Conservation (phyloP, 768 basidiomycete species). For the Phylloporus rhodoxanthus region DNA sequence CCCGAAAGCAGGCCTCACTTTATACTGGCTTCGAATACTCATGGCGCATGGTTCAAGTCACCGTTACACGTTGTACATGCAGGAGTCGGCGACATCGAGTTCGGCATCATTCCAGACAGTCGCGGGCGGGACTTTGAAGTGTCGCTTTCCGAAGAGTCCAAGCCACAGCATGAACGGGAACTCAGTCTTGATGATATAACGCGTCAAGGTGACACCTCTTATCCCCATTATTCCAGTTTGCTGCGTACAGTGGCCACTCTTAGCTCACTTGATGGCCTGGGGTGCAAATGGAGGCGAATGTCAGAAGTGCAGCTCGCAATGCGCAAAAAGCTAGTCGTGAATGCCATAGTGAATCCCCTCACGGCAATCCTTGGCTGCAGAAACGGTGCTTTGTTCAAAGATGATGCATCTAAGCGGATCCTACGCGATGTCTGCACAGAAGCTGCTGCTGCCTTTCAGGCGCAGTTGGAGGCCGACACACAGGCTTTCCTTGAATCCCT, state of each 20-base stretch:
- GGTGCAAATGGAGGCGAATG: slow-evolving; percentile 60
- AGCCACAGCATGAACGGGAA: slow-evolving; percentile 33
- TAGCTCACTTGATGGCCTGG: slow-evolving; percentile 48
- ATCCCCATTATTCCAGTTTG: slow-evolving; percentile 51
- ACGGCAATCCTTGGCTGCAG: slow-evolving; percentile 74
- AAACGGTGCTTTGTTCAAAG: slow-evolving; percentile 67
- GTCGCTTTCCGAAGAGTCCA: slow-evolving; percentile 34
- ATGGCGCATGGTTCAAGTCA: slow-evolving; percentile 62
- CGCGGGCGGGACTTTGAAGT: slow-evolving; percentile 59
- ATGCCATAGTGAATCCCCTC: slow-evolving; percentile 79
- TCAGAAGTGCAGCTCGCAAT: slow-evolving; percentile 61
- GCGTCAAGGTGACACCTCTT: slow-evolving; percentile 29
- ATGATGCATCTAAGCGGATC: slow-evolving; percentile 40
- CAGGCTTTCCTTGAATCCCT: slow-evolving; percentile 21
- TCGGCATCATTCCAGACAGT: slow-evolving; percentile 73
- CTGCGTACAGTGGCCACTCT: slow-evolving; percentile 66
- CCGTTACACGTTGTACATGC: slow-evolving; percentile 59
- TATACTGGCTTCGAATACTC: slow-evolving; percentile 75
- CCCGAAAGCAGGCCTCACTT: slow-evolving; percentile 74
- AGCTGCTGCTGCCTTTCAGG: slow-evolving; percentile 54
- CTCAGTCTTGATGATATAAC: slow-evolving; percentile 53
- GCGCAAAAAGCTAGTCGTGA: slow-evolving; percentile 77
- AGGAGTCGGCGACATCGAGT: slow-evolving; percentile 64
- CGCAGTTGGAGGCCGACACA: slow-evolving; percentile 42
- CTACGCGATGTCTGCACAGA: slow-evolving; percentile 61